These are phyloP conservation scores for Fraxinus nigra DNA, from an alignment of 305 asterid genomes.

Conservation along the genomic window DNA sequence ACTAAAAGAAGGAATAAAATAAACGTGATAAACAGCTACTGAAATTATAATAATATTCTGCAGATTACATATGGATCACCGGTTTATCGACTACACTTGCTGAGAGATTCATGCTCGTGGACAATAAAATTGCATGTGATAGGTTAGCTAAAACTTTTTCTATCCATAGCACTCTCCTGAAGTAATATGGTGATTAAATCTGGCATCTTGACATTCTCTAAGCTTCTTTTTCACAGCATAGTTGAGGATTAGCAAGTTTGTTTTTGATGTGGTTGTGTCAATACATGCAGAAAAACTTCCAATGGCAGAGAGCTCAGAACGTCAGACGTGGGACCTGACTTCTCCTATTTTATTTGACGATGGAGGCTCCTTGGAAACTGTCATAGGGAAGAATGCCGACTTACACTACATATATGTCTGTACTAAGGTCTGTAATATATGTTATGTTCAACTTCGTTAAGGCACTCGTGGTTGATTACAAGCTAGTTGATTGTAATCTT, in stretches of 20 bases:
- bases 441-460: background rate
- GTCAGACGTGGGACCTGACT: constrained; percentile 40
- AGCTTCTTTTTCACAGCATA: background rate
- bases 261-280: constrained; percentile 2
- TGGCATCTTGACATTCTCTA: background rate
- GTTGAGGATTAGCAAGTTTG: background rate
- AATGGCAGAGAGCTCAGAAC: constrained; percentile 36
- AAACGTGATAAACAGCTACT: background rate
- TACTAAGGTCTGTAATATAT: constrained; percentile 45
- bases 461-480: background rate
- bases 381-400: constrained; percentile 43
- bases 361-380: constrained; percentile 38
- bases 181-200: background rate
- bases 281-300: constrained; percentile 48
- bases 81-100: constrained; percentile 47
- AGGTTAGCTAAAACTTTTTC: constrained; percentile 38
- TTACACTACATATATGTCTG: constrained; percentile 71
- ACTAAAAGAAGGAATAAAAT: background rate
- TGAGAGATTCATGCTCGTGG: constrained; percentile 54
- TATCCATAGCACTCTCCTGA: background rate
- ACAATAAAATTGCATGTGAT: constrained; percentile 59
- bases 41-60: constrained; percentile 6
- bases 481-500: background rate
- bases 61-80: constrained; percentile 85
- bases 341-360: constrained; percentile 52